A percentile compares a stretch with the other conserved stretches of the same genome.
Conservation (phyloP, 2,329 filamentous ascomycete species). For the Pestalotiopsis sp. region DNA sequence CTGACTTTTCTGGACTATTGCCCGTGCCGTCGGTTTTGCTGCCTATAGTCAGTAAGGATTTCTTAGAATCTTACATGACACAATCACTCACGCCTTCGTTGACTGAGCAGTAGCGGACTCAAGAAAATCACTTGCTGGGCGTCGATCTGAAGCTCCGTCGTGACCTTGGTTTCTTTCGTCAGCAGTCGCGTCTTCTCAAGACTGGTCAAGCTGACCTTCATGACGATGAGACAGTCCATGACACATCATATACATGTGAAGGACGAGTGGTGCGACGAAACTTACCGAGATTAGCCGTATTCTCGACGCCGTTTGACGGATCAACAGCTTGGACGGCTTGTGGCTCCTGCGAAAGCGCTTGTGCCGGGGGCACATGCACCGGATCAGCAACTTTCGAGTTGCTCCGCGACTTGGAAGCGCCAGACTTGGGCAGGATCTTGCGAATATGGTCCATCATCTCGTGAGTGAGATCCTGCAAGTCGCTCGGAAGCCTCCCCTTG, state of each 20-base stretch:
- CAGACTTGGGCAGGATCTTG: not conserved
- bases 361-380: no score
- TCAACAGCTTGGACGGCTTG: not conserved
- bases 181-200: not conserved
- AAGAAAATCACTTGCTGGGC: not conserved
- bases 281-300: not conserved
- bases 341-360: not conserved
- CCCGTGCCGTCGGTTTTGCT: no score
- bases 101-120: not conserved
- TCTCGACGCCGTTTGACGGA: not conserved
- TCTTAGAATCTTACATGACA: not conserved
- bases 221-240: not conserved
- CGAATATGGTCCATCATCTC: not conserved
- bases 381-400: no score
- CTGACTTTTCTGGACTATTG: not conserved
- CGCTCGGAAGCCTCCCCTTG: not conserved
- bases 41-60: not conserved
- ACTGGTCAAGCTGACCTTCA: not conserved
- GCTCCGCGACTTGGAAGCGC: not conserved
- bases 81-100: not conserved
- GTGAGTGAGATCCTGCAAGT: not conserved
- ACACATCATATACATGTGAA: not conserved
- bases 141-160: constrained; percentile 3
- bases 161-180: not conserved
- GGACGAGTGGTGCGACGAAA: not conserved